A percentile compares a stretch with the other conserved stretches of the same genome.
Conservation (phyloP, 208 protist genomes). For the Acanthamoeba royreba region DNA sequence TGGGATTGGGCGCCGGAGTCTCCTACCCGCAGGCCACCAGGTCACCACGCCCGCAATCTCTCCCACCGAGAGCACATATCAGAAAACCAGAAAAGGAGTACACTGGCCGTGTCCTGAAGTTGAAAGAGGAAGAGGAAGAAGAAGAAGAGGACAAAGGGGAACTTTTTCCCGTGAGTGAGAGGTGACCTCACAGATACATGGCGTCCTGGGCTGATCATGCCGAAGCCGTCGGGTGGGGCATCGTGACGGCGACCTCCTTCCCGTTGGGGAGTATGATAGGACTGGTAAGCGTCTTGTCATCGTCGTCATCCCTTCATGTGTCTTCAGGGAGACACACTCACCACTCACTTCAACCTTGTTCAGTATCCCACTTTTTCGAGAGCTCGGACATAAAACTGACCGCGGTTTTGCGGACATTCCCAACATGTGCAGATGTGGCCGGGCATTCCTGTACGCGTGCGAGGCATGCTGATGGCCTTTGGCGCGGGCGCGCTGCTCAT, state of each 20-base stretch:
- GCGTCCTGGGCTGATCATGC: background rate
- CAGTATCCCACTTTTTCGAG: background rate
- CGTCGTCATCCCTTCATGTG: background rate
- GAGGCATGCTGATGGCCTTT: background rate
- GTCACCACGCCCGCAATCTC: no score
- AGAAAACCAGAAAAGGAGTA: no score
- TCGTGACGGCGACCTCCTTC: background rate
- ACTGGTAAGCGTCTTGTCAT: background rate
- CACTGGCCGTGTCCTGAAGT: no score
- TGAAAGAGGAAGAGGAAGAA: no score
- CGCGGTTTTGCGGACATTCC: background rate
- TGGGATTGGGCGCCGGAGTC: no score
- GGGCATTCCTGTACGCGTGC: background rate
- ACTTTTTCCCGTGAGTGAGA: no score
- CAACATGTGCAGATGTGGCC: background rate
- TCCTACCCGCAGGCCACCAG: no score
- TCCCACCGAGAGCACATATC: no score
- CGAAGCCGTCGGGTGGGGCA: background rate
- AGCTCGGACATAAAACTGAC: background rate
- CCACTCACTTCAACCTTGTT: background rate
- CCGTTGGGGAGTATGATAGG: background rate
- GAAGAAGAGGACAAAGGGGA: no score
- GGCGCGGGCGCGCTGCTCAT: background rate
- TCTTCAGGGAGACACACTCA: background rate
- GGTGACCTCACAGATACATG: no score